These are phyloP conservation scores for Aureobasidium melanogenum DNA, from an alignment of 2,329 filamentous ascomycete genomes.

Conservation along the genomic window DNA sequence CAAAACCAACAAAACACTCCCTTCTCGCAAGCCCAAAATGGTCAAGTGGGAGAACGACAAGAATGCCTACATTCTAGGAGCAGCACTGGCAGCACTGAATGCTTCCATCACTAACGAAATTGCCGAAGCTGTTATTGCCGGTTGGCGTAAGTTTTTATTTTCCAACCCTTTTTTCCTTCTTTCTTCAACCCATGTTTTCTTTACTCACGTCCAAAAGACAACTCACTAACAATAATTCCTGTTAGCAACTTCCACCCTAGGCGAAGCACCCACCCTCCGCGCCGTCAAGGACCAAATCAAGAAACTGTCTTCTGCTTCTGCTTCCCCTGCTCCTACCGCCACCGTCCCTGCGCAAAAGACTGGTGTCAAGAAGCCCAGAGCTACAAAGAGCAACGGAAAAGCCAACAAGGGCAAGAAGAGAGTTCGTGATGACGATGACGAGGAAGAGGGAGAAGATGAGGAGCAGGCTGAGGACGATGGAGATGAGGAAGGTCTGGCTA, in stretches of 20 bases:
- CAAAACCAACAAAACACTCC: no score
- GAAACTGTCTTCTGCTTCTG: not conserved
- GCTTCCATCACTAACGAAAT: not conserved
- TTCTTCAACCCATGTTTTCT: no score
- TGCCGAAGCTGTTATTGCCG: not conserved
- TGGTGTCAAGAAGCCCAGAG: not conserved
- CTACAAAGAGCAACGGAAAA: not conserved
- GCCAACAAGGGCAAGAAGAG: not conserved
- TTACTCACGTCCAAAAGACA: no score
- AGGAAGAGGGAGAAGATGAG: not conserved
- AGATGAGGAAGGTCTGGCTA: not conserved
- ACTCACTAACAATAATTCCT: no score
- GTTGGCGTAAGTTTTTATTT: constrained; percentile 11
- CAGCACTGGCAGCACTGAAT: not conserved
- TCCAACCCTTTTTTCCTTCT: not conserved
- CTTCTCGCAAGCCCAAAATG: no score
- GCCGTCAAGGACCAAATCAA: constrained; percentile 13
- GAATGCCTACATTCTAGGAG: constrained; percentile 9
- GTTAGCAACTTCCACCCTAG: not conserved
- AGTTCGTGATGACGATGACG: not conserved
- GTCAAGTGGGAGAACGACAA: constrained; percentile 12
- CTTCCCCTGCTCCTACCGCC: not conserved
- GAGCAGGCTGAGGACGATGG: not conserved
- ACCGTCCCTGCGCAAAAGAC: no score
- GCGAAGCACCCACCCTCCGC: constrained; percentile 8